Base-by-base conservation (phyloP, 352 stramenopile species). In the Phytophthora cryptogea region DNA sequence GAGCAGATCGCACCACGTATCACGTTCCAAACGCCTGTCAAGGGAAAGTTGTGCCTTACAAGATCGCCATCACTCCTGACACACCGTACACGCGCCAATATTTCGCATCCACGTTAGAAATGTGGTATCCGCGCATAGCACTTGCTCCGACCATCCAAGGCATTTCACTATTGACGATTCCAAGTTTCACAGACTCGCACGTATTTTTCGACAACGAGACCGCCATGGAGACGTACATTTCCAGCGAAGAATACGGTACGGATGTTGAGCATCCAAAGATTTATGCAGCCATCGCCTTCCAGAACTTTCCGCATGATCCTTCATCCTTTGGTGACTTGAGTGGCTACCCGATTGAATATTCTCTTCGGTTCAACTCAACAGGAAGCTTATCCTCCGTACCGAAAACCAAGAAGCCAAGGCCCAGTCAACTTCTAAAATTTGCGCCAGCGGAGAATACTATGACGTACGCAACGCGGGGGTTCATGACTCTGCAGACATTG, bases 401-500 rank as follows among this genome's bases (percentile, higher is more conserved):
- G 3, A 72, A 68, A 42, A 89, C 81, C 0, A 70, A 70, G 20
- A 66, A 60, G 10, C 62, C 55, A 3, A 53, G 50, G 41, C 62
- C 49, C 14, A 63, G 49, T 23, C 27, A n/a, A 8, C 32, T 66
- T 11, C 46, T 42, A 43, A 62, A 57, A 8, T 70, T 70, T 43
- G 48, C 44, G 10, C 33, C 44, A 42, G 43, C 55, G 0, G 47
- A 55, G 4, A 50, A 67, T 48, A 73, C 57, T 4, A 63, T 83
- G 51, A 59, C 56, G n/a, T 91, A 93, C 48, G 40, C 78, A 16
- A 87, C 70, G 8, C 63, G 62, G 8, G 83, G 83, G 5, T 93
- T 93, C 47, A 75, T 91, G 58, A 90, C 80, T 17, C 70, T 94
- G 2, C 85, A 94, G 50, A 94, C 85, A 0, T 47, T 72, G 0